phyloP scores from a whole-genome alignment of 208 protist species.

The Leishmania mexicana region DNA sequence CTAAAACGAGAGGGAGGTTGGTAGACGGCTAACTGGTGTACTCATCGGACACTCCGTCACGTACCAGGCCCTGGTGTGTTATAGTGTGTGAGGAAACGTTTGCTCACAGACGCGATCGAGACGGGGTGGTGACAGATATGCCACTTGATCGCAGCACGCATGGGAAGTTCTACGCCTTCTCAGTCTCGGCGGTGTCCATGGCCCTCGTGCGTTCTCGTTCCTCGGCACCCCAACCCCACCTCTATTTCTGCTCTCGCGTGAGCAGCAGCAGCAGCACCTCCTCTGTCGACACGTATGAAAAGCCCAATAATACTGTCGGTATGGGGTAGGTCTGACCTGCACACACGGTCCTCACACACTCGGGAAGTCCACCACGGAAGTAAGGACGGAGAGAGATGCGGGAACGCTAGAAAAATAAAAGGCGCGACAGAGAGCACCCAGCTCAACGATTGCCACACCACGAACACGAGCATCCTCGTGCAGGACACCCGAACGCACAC shows the following conservation, averaged over 20 bases:
- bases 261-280: not conserved
- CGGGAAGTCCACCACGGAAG: not conserved
- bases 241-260: not conserved
- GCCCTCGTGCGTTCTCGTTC: not conserved
- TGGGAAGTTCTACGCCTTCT: not conserved
- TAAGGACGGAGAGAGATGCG: slow-evolving; percentile 3
- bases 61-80: not conserved
- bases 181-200: too few relatives aligned
- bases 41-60: not conserved
- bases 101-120: not conserved
- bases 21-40: not conserved
- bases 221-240: not conserved
- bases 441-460: not conserved
- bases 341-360: not conserved
- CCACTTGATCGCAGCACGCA: not conserved
- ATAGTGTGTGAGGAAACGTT: not conserved
- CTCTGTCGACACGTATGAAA: not conserved
- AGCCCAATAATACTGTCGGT: not conserved
- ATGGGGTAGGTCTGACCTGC: not conserved
- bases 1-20: not conserved
- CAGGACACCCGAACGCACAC: not conserved
- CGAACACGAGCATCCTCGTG: not conserved
- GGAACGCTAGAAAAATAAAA: slow-evolving; percentile 1
- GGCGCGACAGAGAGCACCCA: not conserved
- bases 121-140: not conserved